Conservation (phyloP, 2,329 filamentous ascomycete species). For the Talaromyces sp. region DNA sequence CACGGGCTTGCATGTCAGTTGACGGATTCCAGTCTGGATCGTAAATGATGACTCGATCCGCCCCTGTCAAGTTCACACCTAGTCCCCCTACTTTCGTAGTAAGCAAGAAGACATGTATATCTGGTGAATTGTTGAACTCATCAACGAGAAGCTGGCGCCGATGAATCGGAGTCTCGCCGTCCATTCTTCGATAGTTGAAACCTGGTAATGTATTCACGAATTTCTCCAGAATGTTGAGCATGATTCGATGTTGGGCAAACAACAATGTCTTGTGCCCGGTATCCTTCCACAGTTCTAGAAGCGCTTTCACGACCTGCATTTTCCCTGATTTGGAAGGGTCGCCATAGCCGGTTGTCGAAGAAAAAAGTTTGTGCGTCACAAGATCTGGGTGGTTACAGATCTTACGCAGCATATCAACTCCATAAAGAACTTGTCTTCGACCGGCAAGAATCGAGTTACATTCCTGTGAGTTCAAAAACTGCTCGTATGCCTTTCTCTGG, state of each 20-base stretch:
- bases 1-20: constrained; percentile 90
- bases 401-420: constrained; percentile 88
- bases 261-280: constrained; percentile 92
- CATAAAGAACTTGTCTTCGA: constrained; percentile 77
- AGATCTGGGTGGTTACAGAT: constrained; percentile 98
- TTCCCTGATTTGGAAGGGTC: constrained; percentile 80
- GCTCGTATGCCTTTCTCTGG: constrained; percentile 77
- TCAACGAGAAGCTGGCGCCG: constrained; percentile 87
- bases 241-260: constrained; percentile 90
- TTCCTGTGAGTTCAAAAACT: constrained; percentile 77
- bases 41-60: constrained; percentile 94
- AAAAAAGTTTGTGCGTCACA: constrained; percentile 62
- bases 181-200: constrained; percentile 84
- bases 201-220: constrained; percentile 68
- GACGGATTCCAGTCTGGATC: constrained; percentile 99
- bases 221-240: constrained; percentile 89
- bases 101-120: constrained; percentile 83
- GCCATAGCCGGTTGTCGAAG: constrained; percentile 68
- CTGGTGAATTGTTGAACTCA: constrained; percentile 79
- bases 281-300: constrained; percentile 84
- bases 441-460: constrained; percentile 78
- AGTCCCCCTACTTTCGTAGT: constrained; percentile 95
- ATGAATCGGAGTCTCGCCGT: constrained; percentile 85
- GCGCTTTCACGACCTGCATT: constrained; percentile 87
- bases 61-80: constrained; percentile 90